Evolutionary conservation across 306 rosid genomes (phyloP), one percentile per base, ranked within the genome.

Genomic region (Arachis hypogaea): DNA sequence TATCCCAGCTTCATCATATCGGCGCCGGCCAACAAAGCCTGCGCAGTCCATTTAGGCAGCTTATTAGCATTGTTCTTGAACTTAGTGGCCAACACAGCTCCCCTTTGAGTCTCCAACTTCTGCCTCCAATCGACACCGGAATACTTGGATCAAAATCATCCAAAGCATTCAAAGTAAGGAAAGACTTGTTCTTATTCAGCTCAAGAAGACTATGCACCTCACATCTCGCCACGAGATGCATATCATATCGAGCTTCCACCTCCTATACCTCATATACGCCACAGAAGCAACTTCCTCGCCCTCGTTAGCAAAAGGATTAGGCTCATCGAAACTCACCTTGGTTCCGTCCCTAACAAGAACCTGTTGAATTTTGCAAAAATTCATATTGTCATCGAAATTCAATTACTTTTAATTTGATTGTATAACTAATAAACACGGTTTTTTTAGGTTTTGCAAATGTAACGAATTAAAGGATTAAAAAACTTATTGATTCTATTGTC

Each of bases 81-180:
- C 83, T 93, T 97, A 10, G 97, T 93, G 3, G 98, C 98, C 86
- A 93, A 89, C 28, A 93, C 98, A 6, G 98, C 98, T 69, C 96
- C 97, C 80, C 98, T 84, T 43, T 93, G 98, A 2, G 97, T 93
- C 91, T 93, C 98, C 81, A 93, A 78, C 81, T 93, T 91, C 92
- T 89, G 98, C 67, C 98, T 85, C 97, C 98, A 93, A 64, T 93
- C 97, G 1, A 91, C 89, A 11, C 97, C 97, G 0, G 98, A 93
- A 79, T 93, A 93, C 69, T 93, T 93, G 7, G 84, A 82, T 93
- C 98, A 67, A 93, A 93, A 62, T 91, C 97, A 71, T 91, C 91
- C 14, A 93, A 81, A 0, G 97, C 98, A 84, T 93, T 93, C 86
- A 93, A 70, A 6, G 96, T 93, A 69, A 93, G 85, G 84, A 89